Conservation (phyloP, 192 early-diverging fungal species). For the Oehlia diaphana region DNA sequence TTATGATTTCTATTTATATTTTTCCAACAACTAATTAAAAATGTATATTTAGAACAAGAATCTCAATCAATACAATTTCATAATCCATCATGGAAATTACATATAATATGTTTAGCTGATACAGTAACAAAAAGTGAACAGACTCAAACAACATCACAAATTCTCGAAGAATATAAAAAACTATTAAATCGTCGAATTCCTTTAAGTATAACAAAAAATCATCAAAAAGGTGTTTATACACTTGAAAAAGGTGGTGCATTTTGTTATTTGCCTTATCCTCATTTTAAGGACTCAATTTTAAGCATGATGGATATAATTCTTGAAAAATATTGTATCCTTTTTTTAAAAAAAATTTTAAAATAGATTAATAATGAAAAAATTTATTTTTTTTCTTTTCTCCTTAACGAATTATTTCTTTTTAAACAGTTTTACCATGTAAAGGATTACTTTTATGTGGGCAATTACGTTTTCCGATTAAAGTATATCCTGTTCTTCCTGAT, state of each 20-base stretch:
- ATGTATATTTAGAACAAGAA: not conserved
- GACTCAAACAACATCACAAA: not conserved
- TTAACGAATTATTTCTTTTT: not conserved
- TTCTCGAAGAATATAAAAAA: slow-evolving; percentile 6
- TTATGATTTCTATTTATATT: not conserved
- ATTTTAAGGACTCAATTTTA: not conserved
- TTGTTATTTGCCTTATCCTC: slow-evolving; percentile 13
- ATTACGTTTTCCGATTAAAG: not conserved
- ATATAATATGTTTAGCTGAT: slow-evolving; percentile 16
- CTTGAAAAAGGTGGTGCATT: slow-evolving; percentile 8
- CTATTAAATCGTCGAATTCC: slow-evolving; percentile 1
- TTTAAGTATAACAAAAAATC: slow-evolving; percentile 5
- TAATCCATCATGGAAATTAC: not conserved
- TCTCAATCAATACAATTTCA: not conserved
- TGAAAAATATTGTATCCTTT: slow-evolving; percentile 20
- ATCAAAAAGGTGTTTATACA: slow-evolving; percentile 5
- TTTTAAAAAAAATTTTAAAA: too few species aligned
- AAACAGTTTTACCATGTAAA: not conserved
- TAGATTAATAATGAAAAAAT: not conserved
- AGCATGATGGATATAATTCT: not conserved
- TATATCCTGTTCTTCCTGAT: not conserved
- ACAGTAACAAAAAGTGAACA: not conserved
- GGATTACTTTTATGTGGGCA: not conserved
- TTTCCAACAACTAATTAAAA: not conserved
- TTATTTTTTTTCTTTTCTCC: not conserved